Evolutionary conservation across 108 stramenopile genomes (phyloP).

Genomic region (Mediolabrus comicus): DNA sequence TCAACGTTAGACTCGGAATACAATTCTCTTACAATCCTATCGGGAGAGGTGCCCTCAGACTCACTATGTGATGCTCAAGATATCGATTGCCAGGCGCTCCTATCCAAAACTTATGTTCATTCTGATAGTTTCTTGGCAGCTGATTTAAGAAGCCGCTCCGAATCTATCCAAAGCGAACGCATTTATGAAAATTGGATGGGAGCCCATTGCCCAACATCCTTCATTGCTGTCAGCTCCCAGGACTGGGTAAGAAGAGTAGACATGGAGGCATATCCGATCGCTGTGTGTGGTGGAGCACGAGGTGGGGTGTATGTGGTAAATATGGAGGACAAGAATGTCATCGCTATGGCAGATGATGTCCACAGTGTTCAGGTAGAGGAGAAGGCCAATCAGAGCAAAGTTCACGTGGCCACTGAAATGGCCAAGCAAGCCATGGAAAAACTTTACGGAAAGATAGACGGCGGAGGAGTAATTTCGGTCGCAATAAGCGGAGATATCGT

Average conservation of each 20-base stretch:
- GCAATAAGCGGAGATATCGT: constrained; percentile 47
- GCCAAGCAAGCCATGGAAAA: constrained; percentile 33
- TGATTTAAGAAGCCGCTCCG: constrained; percentile 4
- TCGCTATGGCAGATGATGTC: constrained; percentile 31
- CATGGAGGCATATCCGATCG: constrained; percentile 64
- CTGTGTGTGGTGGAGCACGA: constrained; percentile 53
- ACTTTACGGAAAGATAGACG: constrained; percentile 55
- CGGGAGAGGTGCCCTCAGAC: background rate
- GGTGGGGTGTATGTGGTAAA: constrained; percentile 60
- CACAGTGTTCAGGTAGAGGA: constrained; percentile 22
- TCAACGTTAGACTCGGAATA: constrained; percentile 9
- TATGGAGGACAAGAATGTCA: constrained; percentile 50
- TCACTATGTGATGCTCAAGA: constrained; percentile 10
- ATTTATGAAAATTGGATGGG: constrained; percentile 13
- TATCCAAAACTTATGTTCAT: constrained; percentile 1
- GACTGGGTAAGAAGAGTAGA: constrained; percentile 72
- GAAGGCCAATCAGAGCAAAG: background rate
- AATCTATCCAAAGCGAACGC: constrained; percentile 6
- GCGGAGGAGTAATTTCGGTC: constrained; percentile 53
- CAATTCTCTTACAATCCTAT: background rate
- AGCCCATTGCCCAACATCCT: constrained; percentile 25
- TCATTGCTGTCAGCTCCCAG: constrained; percentile 1
- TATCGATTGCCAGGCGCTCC: constrained; percentile 9
- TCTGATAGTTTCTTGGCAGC: constrained; percentile 8
- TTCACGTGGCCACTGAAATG: background rate